phyloP scores from a whole-genome alignment of 345 rosid species.

The Jatropha curcas region DNA sequence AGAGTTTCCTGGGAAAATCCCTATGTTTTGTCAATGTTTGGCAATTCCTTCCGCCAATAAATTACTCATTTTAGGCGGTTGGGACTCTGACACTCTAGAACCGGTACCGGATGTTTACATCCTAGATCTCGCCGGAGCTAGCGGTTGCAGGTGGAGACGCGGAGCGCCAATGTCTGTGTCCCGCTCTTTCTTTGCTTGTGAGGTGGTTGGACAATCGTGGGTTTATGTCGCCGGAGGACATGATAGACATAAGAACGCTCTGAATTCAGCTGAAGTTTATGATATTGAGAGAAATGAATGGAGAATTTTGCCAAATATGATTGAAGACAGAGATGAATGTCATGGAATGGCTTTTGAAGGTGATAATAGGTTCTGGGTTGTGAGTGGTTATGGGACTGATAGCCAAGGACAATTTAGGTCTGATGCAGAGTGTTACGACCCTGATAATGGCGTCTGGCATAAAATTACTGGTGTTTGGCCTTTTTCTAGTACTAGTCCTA shows the following conservation, averaged over 20 bases:
- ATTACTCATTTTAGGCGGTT: conserved; percentile 52
- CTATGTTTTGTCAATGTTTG: conserved; percentile 58
- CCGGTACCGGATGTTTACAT: conserved; percentile 44
- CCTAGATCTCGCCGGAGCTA: conserved; percentile 36
- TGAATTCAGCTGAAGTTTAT: conserved; percentile 48
- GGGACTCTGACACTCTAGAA: conserved; percentile 53
- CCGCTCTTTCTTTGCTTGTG: conserved; percentile 56
- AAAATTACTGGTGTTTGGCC: conserved; percentile 40
- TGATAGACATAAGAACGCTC: conserved; percentile 56
- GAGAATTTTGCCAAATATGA: conserved; percentile 42
- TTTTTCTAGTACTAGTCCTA: conserved; percentile 34
- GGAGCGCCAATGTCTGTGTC: conserved; percentile 49
- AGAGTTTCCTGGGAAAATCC: conserved; percentile 28
- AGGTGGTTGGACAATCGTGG: conserved; percentile 24
- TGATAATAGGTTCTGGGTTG: conserved; percentile 44
- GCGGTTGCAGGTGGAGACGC: conserved; percentile 40
- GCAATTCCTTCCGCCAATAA: conserved; percentile 37
- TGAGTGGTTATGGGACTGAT: conserved; percentile 57
- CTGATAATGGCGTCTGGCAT: conserved; percentile 34
- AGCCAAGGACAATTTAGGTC: conserved; percentile 48
- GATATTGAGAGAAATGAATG: conserved; percentile 54
- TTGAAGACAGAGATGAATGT: conserved; percentile 59
- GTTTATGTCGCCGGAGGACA: conserved; percentile 73
- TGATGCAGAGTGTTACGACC: conserved; percentile 51
- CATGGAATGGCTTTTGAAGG: conserved; percentile 43